phyloP scores from a whole-genome alignment of 2,329 filamentous ascomycete species.

The Pseudogymnoascus sp. region DNA sequence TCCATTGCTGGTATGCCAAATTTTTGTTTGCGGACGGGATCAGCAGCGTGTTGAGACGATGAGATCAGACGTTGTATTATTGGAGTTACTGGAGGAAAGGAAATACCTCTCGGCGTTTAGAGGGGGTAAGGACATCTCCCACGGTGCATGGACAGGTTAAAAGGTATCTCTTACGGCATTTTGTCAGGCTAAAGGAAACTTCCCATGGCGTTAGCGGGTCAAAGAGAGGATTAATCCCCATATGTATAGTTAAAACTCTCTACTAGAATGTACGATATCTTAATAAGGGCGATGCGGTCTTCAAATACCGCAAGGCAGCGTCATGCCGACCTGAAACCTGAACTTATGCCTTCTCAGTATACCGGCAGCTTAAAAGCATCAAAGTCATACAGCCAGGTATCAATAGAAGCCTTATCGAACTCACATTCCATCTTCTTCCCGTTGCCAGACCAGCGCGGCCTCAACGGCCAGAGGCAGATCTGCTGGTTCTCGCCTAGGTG shows the following conservation, averaged over 20 bases:
- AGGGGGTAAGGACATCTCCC: neutral
- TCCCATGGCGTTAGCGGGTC: neutral
- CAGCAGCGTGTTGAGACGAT: neutral
- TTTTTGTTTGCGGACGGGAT: slow-evolving; percentile 2
- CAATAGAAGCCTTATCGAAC: slow-evolving; percentile 30
- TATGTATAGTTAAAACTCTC: neutral
- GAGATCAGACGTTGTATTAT: neutral
- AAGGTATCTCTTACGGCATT: neutral
- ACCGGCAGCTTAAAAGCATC: slow-evolving; percentile 32
- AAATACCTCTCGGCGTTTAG: neutral
- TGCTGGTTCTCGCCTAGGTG: slow-evolving; percentile 28
- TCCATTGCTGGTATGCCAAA: neutral
- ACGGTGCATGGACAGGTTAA: neutral
- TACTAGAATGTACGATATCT: slow-evolving; percentile 2
- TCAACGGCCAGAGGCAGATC: slow-evolving; percentile 35
- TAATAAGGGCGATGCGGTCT: neutral
- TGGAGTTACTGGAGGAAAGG: neutral
- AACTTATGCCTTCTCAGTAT: slow-evolving; percentile 23
- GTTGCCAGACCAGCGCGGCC: slow-evolving; percentile 33
- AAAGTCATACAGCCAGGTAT: slow-evolving; percentile 33
- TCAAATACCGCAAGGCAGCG: neutral
- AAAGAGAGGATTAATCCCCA: neutral
- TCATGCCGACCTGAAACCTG: neutral
- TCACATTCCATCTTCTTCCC: slow-evolving; percentile 30
- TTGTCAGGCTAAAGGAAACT: neutral